Conservation (phyloP, 129 eudicot species). For the Centaurea solstitialis region DNA sequence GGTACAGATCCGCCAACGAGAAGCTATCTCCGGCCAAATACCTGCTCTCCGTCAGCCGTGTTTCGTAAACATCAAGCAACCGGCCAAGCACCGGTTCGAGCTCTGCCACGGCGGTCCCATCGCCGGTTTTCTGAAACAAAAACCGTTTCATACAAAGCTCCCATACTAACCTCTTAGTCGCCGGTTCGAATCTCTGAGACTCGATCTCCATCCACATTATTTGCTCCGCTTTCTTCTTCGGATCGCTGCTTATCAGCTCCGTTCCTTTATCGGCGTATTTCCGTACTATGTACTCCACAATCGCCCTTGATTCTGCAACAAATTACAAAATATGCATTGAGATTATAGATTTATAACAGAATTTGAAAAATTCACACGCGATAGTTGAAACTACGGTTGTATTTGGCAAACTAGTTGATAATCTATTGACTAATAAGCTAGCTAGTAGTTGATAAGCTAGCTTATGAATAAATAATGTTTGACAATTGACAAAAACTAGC, state of each 20-base stretch:
- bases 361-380: neutral
- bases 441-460: no score
- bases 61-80: conserved; percentile 50
- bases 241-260: conserved; percentile 27
- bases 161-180: conserved; percentile 25
- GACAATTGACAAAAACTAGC: no score
- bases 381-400: neutral
- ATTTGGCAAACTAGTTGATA: no score
- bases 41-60: conserved; percentile 36
- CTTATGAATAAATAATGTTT: no score
- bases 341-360: neutral
- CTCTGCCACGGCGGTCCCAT: conserved; percentile 30
- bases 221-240: conserved; percentile 31
- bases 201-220: conserved; percentile 47
- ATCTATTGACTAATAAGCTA: no score
- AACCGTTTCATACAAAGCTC: conserved; percentile 35
- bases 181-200: conserved; percentile 34
- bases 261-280: conserved; percentile 34
- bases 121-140: conserved; percentile 25
- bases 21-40: conserved; percentile 45
- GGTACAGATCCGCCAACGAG: conserved; percentile 51
- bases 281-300: conserved; percentile 38
- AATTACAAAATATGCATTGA: neutral
- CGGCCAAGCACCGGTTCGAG: conserved; percentile 31
- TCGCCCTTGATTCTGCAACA: conserved; percentile 45